Evolutionary conservation across 179 eudicot species (phyloP).

Genomic region (Beta macrorhiza): DNA sequence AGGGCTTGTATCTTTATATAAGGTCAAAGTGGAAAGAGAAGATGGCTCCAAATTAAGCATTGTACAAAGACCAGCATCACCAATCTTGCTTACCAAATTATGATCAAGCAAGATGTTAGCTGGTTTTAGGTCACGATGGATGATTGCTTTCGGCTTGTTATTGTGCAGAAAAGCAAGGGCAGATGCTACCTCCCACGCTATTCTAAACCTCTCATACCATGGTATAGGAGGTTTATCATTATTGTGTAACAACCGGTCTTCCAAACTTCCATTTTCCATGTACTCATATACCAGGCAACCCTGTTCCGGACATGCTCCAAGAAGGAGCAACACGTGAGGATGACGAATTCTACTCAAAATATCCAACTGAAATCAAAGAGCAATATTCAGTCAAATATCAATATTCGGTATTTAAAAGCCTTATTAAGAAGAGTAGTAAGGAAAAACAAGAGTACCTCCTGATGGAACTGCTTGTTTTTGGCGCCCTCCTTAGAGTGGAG

Average conservation of each 20-base stretch:
- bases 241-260: conserved; percentile 56
- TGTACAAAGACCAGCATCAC: conserved; percentile 81
- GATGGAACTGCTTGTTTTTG: conserved; percentile 60
- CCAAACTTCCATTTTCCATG: conserved; percentile 88
- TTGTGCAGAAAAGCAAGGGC: conserved; percentile 81
- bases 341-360: conserved; percentile 75
- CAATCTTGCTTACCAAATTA: conserved; percentile 81
- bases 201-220: conserved; percentile 79
- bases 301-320: conserved; percentile 76
- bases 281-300: conserved; percentile 84
- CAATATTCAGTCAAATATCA: not conserved
- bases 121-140: conserved; percentile 81
- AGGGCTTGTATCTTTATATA: conserved; percentile 49
- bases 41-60: conserved; percentile 49
- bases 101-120: conserved; percentile 88
- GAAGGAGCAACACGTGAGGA: conserved; percentile 78
- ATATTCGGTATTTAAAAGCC: not conserved
- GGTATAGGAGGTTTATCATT: conserved; percentile 59
- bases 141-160: conserved; percentile 65
- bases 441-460: conserved; percentile 51
- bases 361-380: conserved; percentile 57
- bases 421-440: not conserved
- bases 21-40: conserved; percentile 31
- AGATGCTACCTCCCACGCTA: conserved; percentile 89
- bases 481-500: conserved; percentile 63